Base-by-base conservation (phyloP, 2,329 filamentous ascomycete genomes). In the Fusarium armeniacum region DNA sequence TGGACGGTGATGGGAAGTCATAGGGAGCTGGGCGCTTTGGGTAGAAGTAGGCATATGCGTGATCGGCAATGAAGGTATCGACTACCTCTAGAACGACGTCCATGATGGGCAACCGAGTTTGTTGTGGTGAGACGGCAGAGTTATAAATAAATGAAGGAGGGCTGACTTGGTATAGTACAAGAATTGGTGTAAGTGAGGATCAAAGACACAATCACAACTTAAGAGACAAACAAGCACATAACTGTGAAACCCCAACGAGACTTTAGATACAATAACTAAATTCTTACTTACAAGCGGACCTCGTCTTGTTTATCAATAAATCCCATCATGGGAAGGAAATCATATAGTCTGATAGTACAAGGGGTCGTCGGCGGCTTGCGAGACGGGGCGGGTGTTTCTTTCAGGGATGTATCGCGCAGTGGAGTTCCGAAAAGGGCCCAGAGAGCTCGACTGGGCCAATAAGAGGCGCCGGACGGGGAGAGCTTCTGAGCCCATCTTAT, bases 51-150 rank as follows among this genome's bases (percentile, higher is more conserved):
- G 94, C 90, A 78, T 97, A 98, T 62, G 92, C 74, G 72, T 90
- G 88, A 82, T 98, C 95, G 80, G 91, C 91, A 69, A 94, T 76
- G 76, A 91, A 93, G 74, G 90, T 93, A 82, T 98, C 95, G 81
- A 89, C 87, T 64, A 94, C 75, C 81, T 98, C 94, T 71, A 98
- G 91, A 46, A 96, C 89, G 82, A 98, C 89, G 85, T 98, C 95
- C 95, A 98, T 98, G 80, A 78, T 84, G 83, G 69, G 58, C 41
- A 43, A 62, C 28, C 55, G 12, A 36, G 22, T 16, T 36, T 20
- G 9, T 46, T 30, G 20, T 24, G 24, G 32, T 33, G 43, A 49
- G 20, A 6, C 13, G 43, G n/a, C n/a, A 26, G 26, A 36, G 26
- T 26, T 28, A 20, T 16, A 32, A 41, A n/a, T 32, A 20, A 51